These are phyloP conservation scores for Komagataella ulmi DNA, from an alignment of 805 yeast genomes.

Conservation along the genomic window DNA sequence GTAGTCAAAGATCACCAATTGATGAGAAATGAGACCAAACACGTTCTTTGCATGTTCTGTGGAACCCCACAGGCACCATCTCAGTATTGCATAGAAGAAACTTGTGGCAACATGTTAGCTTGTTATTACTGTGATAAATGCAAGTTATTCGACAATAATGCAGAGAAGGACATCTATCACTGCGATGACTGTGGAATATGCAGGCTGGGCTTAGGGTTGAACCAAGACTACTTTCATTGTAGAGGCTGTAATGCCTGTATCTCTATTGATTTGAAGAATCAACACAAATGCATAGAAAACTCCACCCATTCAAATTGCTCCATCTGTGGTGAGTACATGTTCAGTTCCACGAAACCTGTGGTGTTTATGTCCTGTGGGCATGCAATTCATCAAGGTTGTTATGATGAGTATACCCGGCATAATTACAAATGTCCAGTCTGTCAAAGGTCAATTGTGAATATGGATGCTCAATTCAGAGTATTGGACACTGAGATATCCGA, in stretches of 20 bases:
- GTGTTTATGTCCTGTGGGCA: constrained; percentile 94
- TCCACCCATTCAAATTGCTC: constrained; percentile 90
- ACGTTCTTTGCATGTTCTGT: constrained; percentile 76
- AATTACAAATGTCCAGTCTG: constrained; percentile 89
- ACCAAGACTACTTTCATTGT: constrained; percentile 86
- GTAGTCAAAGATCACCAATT: constrained; percentile 40
- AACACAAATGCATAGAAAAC: constrained; percentile 75
- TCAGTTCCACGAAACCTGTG: constrained; percentile 67
- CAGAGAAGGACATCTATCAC: constrained; percentile 72
- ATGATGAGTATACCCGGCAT: constrained; percentile 67
- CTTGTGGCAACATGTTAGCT: constrained; percentile 56
- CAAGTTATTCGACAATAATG: constrained; percentile 72
- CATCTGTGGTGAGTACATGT: constrained; percentile 83
- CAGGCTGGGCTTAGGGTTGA: constrained; percentile 77
- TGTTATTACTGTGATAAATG: constrained; percentile 69
- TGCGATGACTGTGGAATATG: constrained; percentile 92
- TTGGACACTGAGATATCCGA: constrained; percentile 70
- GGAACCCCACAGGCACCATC: constrained; percentile 61
- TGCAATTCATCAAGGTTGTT: constrained; percentile 80
- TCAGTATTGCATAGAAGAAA: constrained; percentile 40
- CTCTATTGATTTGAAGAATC: constrained; percentile 60
- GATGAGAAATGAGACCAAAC: constrained; percentile 42
- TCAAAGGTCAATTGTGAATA: constrained; percentile 69
- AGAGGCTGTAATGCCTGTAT: constrained; percentile 81
- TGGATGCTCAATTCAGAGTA: constrained; percentile 81